Evolutionary conservation across 148 eudicot genomes (phyloP).

Genomic region (Beta vulgaris): DNA sequence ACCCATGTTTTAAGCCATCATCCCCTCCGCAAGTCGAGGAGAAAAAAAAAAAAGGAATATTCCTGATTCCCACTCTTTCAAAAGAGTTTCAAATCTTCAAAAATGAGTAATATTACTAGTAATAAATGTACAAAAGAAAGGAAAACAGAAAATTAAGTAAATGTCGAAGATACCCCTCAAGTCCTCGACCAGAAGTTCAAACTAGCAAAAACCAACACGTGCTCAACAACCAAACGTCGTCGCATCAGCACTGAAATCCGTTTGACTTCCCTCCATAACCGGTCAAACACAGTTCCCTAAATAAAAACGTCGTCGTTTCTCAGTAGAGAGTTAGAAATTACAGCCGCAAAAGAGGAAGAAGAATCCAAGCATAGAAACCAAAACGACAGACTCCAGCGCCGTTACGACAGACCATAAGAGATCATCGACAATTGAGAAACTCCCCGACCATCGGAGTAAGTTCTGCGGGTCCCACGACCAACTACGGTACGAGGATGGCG

Average conservation of each 20-base stretch:
- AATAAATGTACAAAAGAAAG: neutral
- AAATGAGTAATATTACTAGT: too few species aligned
- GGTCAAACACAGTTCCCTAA: constrained; percentile 10
- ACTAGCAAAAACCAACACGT: neutral
- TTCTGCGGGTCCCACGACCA: constrained; percentile 29
- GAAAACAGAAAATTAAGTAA: neutral
- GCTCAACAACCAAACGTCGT: neutral
- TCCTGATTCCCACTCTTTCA: too few species aligned
- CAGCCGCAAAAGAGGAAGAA: constrained; percentile 51
- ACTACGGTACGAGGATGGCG: neutral
- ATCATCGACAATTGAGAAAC: constrained; percentile 33
- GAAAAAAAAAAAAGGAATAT: neutral
- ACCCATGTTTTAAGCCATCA: too few species aligned
- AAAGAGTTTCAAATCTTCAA: too few species aligned
- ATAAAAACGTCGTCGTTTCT: constrained; percentile 15
- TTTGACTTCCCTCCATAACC: neutral
- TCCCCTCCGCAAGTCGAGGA: constrained; percentile 4
- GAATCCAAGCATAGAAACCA: constrained; percentile 48
- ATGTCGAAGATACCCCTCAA: constrained; percentile 12
- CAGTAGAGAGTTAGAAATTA: constrained; percentile 21
- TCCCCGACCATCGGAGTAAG: constrained; percentile 27
- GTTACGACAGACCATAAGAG: constrained; percentile 42
- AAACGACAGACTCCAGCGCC: constrained; percentile 43
- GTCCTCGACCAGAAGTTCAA: neutral
- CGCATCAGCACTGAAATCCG: neutral